Conservation (phyloP, 495 filamentous ascomycete genomes). For the Hypoxylon fragiforme region DNA sequence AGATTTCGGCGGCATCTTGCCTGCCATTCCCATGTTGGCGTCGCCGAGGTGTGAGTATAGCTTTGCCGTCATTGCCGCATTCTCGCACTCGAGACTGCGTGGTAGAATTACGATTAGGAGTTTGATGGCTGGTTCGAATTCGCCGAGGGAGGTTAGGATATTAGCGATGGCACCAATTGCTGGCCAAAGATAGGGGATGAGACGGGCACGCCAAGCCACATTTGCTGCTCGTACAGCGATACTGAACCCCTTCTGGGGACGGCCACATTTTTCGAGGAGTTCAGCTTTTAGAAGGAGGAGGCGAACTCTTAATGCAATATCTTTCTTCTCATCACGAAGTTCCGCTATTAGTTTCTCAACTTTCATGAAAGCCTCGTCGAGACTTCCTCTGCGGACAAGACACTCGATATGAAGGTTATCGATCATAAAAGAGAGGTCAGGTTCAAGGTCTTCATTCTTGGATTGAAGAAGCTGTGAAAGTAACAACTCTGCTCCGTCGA, state of each 20-base stretch:
- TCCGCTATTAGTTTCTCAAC: conserved; percentile 68
- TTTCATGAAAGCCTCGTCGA: conserved; percentile 63
- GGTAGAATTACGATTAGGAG: conserved; percentile 77
- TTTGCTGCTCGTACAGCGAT: conserved; percentile 78
- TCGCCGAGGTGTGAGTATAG: conserved; percentile 80
- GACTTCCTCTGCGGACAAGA: conserved; percentile 64
- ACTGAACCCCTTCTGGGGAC: conserved; percentile 80
- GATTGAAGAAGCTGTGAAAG: conserved; percentile 61
- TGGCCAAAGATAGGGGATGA: conserved; percentile 77
- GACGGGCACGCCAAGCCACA: conserved; percentile 69
- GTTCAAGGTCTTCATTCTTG: conserved; percentile 55
- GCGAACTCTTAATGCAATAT: conserved; percentile 73
- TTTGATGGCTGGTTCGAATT: conserved; percentile 69
- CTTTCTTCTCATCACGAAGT: conserved; percentile 69
- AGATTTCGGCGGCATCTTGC: conserved; percentile 43
- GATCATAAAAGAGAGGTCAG: conserved; percentile 72
- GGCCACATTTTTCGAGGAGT: conserved; percentile 69
- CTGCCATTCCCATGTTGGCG: conserved; percentile 80
- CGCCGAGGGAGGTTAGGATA: conserved; percentile 70
- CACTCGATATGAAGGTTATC: conserved; percentile 72
- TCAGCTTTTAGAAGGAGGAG: conserved; percentile 76
- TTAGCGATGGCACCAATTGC: conserved; percentile 69
- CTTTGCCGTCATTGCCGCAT: conserved; percentile 63
- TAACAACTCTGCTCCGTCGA: conserved; percentile 67
- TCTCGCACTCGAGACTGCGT: conserved; percentile 77